These are phyloP conservation scores for Mortierella claussenii DNA, from an alignment of 192 early-diverging fungal genomes.

Conservation along the genomic window DNA sequence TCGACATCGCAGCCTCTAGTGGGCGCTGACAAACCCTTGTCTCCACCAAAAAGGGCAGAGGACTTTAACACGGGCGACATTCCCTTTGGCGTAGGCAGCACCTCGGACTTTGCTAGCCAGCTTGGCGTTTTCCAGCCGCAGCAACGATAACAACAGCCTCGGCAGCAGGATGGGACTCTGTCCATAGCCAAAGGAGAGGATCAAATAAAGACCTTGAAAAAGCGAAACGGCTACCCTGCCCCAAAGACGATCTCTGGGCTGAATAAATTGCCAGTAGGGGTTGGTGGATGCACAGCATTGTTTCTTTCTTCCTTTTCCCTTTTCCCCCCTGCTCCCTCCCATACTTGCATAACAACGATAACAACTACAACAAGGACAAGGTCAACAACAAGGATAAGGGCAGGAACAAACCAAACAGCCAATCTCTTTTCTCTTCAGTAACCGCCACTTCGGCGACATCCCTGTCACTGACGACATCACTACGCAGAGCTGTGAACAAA, in stretches of 20 bases:
- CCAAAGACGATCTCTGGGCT: no score
- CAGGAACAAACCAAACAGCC: no score
- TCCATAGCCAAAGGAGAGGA: no score
- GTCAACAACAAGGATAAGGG: neutral
- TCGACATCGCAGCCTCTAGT: neutral
- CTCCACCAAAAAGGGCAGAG: neutral
- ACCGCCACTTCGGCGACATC: no score
- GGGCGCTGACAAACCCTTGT: neutral
- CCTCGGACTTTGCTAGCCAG: constrained; percentile 7
- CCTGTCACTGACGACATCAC: no score
- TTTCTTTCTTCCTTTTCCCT: no score
- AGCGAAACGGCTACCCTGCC: no score
- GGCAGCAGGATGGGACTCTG: neutral
- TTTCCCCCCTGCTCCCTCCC: no score
- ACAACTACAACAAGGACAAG: neutral
- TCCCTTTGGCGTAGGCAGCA: constrained; percentile 18
- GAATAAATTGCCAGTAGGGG: no score
- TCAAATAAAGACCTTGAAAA: neutral
- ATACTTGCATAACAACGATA: neutral
- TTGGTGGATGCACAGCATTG: no score
- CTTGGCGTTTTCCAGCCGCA: constrained; percentile 13
- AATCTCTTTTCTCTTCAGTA: no score
- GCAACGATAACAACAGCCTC: neutral
- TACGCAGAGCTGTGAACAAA: no score
- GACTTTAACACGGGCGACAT: constrained; percentile 27